Evolutionary conservation across 2,329 filamentous ascomycete species (phyloP), one percentile per base, ranked within the genome.

Genomic region (Alternaria ventricosa): DNA sequence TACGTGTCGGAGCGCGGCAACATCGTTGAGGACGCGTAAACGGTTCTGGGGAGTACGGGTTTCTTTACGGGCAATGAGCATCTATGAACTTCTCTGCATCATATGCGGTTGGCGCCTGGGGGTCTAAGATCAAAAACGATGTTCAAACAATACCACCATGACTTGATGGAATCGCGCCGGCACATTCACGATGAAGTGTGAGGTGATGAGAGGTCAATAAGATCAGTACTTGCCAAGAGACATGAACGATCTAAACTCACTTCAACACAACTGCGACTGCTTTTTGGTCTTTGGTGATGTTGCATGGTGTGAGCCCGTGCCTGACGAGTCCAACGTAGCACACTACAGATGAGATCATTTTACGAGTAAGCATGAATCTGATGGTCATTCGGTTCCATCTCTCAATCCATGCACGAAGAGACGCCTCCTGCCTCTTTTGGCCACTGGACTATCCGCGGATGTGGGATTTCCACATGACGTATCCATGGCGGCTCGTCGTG

Each of bases 1-100:
- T 99, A 99, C 89, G 96, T 99, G 81, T 97, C 94, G 82, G 96
- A 99, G 92, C 92, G 93, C 88, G 92, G 92, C 85, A 97, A 98
- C 91, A 90, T 99, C 80, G 87, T 88, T 76, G 91, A 93, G 81
- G 90, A 87, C 73, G 66, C 69, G 58, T 79, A 75, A 71, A 67
- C 66, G 71, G 72, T 69, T 68, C 60, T 64, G 59, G 65, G 75
- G 74, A 73, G 71, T 77, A 74, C 63, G 75, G 77, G 70, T 79
- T 79, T 79, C 75, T 75, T 79, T 79, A 76, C 70, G 75, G 77
- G 76, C 76, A 79, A 78, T 76, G 76, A 76, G 74, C 75, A 75
- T 77, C 70, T 76, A 78, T 76, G 76, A 76, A 75, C 75, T 76
- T 79, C 72, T 78, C 75, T 79, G 76, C 77, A 79, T 78, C 72